These are phyloP conservation scores for Rutidosis leptorrhynchoides DNA, from an alignment of 129 eudicot species.

Conservation along the genomic window DNA sequence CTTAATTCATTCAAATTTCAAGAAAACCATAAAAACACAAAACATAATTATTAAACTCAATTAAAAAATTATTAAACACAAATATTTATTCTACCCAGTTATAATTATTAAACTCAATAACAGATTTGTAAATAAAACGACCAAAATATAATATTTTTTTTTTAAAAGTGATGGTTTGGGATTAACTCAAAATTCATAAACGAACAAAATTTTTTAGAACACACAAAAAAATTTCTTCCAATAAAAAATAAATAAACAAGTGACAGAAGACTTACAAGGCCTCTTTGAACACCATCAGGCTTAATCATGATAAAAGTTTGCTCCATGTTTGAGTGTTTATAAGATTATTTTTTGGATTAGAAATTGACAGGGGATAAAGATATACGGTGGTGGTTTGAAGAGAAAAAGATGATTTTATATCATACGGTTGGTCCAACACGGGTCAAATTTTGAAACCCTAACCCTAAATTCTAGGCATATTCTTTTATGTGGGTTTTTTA, in stretches of 20 bases:
- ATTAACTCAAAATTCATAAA: background rate
- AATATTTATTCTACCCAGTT: too few species aligned
- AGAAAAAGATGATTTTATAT: slow-evolving; percentile 22
- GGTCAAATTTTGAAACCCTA: slow-evolving; percentile 35
- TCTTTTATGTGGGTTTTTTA: slow-evolving; percentile 1
- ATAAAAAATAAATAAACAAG: too few species aligned
- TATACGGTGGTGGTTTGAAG: slow-evolving; percentile 11
- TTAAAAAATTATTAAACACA: too few species aligned
- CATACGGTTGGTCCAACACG: slow-evolving; percentile 19
- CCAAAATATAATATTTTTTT: too few species aligned
- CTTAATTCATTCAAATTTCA: slow-evolving; percentile 4
- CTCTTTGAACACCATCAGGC: slow-evolving; percentile 91
- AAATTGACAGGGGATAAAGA: slow-evolving; percentile 9
- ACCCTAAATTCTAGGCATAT: slow-evolving; percentile 41
- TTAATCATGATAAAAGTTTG: slow-evolving; percentile 86
- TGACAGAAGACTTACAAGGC: slow-evolving; percentile 47
- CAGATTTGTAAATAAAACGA: too few species aligned
- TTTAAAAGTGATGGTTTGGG: background rate
- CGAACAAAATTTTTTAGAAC: background rate
- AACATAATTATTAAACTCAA: too few species aligned
- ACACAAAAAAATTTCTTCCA: background rate
- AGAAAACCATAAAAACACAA: background rate
- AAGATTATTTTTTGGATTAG: slow-evolving; percentile 10
- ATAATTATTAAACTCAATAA: too few species aligned
- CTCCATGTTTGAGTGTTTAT: slow-evolving; percentile 46